Conservation (phyloP, 192 early-diverging fungal species). For the Chytriomyces hyalinus region DNA sequence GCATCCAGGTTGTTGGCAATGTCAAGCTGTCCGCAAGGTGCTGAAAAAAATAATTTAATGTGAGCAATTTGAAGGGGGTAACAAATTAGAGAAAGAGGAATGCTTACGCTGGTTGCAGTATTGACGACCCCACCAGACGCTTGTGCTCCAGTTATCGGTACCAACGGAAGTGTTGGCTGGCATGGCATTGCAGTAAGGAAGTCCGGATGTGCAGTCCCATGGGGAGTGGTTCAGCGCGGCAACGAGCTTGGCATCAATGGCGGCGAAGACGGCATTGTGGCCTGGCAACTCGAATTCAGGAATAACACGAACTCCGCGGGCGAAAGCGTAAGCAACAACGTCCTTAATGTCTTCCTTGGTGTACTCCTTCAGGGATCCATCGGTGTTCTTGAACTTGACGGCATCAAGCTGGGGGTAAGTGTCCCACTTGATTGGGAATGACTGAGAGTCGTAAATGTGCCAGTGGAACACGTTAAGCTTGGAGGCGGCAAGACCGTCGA, state of each 20-base stretch:
- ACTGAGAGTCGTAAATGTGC: constrained; percentile 16
- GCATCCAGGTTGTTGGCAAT: constrained; percentile 43
- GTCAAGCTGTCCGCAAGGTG: constrained; percentile 82
- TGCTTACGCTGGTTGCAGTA: not conserved
- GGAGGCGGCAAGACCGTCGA: constrained; percentile 28
- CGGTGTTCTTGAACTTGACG: not conserved
- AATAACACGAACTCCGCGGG: constrained; percentile 79
- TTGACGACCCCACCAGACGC: not conserved
- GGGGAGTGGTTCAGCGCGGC: too few relatives aligned
- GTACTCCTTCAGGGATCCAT: constrained; percentile 60
- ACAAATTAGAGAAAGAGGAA: too few relatives aligned
- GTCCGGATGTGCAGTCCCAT: too few relatives aligned
- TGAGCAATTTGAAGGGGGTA: too few relatives aligned
- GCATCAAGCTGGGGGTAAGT: not conserved
- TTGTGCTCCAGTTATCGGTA: too few relatives aligned
- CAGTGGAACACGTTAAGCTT: constrained; percentile 35
- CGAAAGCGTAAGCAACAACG: constrained; percentile 73
- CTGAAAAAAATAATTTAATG: too few relatives aligned
- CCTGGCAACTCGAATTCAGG: constrained; percentile 75
- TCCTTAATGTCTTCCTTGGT: constrained; percentile 68
- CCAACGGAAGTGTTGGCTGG: too few relatives aligned
- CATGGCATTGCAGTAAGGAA: too few relatives aligned
- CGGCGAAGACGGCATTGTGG: not conserved
- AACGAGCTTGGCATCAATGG: too few relatives aligned
- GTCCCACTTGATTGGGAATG: constrained; percentile 39